Evolutionary conservation across 768 basidiomycete genomes (phyloP).

Genomic region (Guyanaporus albipodus): DNA sequence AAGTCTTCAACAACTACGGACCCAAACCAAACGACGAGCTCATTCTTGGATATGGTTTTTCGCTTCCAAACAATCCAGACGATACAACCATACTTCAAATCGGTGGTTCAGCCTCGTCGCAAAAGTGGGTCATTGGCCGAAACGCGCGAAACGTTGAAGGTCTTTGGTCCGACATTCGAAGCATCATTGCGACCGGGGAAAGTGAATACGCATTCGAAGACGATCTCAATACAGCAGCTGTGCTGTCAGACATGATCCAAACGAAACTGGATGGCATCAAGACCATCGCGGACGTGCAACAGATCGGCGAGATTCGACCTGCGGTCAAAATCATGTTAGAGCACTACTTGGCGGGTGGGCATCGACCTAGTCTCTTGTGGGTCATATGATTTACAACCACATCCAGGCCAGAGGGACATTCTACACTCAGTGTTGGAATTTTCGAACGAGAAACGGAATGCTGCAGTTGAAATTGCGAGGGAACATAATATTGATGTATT

Average conservation of each 20-base stretch:
- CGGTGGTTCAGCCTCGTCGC: slow-evolving; percentile 41
- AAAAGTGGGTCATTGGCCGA: slow-evolving; percentile 64
- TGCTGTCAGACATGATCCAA: slow-evolving; percentile 65
- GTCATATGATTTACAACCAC: not conserved
- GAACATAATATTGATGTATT: slow-evolving; percentile 52
- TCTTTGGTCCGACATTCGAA: slow-evolving; percentile 54
- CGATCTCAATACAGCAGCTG: slow-evolving; percentile 62
- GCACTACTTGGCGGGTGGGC: slow-evolving; percentile 63
- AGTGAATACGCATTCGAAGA: slow-evolving; percentile 45
- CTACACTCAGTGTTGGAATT: slow-evolving; percentile 50
- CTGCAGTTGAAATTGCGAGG: slow-evolving; percentile 46
- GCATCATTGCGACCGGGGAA: slow-evolving; percentile 26
- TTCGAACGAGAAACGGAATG: slow-evolving; percentile 42
- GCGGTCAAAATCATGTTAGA: slow-evolving; percentile 63
- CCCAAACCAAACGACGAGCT: slow-evolving; percentile 88
- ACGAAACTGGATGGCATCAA: slow-evolving; percentile 50
- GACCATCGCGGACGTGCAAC: slow-evolving; percentile 17
- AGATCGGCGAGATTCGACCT: slow-evolving; percentile 37
- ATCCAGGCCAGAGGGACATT: slow-evolving; percentile 57
- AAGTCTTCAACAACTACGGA: slow-evolving; percentile 88
- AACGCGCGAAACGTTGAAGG: slow-evolving; percentile 49
- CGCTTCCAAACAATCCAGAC: slow-evolving; percentile 72
- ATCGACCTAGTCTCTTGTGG: not conserved
- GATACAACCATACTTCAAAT: slow-evolving; percentile 82
- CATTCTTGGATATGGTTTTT: slow-evolving; percentile 90